Evolutionary conservation across 2,329 filamentous ascomycete species (phyloP), one percentile per base, ranked within the genome.

Genomic region (Trichoderma sp.): DNA sequence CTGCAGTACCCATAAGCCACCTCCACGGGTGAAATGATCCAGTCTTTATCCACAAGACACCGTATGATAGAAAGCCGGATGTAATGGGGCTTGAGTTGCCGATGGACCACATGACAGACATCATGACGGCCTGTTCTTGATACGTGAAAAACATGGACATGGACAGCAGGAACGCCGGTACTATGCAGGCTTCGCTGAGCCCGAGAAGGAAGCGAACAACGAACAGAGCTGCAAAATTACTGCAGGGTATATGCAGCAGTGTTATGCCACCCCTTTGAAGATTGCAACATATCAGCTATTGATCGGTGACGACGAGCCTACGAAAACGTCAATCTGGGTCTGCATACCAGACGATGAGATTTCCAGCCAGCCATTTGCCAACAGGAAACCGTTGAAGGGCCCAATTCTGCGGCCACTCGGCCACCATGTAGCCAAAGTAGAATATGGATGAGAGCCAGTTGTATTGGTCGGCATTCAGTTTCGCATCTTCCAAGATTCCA

Each of bases 391-490:
- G 75, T 56, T 82, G 80, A 9, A 83, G 76, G 0, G 82, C 72
- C 60, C 78, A 78, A 3, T 75, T 76, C 10, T 78, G 75, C 3
- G 79, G 78, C 56, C 80, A 78, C 65, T 81, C 77, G 24, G 76
- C 78, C 58, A 78, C 71, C n/a, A 82, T 74, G 65, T 79, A 81
- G 47, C 81, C 82, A 65, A 84, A 80, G 69, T 83, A 83, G 71
- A 84, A 84, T 61, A 83, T 82, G 14, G 80, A 82, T 3, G 65
- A 65, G 9, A 68, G 61, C 67, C 67, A 67, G 7, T 68, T 68
- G 44, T 67, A 68, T 50, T 69, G 61, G 21, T 68, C 59, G 44
- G 67, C n/a, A 34, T 54, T 60, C 47, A 68, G 26, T 7, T 67
- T 39, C 12, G 67, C 67, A 52, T 68, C 67, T 12, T 67, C 58